Percentiles rank a stretch among this genome's conserved stretches.
These are phyloP conservation scores for Entamoeba nuttalli DNA, from an alignment of 208 protist genomes.

Conservation along the genomic window DNA sequence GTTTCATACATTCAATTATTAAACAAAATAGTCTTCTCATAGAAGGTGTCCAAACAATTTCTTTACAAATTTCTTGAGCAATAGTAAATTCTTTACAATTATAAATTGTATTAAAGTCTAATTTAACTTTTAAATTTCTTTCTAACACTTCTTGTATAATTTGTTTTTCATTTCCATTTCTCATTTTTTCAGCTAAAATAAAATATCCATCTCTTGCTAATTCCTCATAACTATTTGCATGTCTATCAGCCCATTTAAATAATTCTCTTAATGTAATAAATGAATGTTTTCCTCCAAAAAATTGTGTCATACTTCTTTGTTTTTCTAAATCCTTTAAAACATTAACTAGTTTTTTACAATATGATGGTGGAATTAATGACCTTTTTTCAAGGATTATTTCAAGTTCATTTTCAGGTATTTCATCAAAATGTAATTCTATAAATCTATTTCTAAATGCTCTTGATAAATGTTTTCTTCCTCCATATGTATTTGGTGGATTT, in stretches of 20 bases:
- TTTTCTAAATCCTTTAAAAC: slow-evolving; percentile 57
- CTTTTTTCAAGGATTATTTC: slow-evolving; percentile 77
- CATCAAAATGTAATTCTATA: slow-evolving; percentile 92
- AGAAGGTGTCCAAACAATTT: slow-evolving; percentile 1
- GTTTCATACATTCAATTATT: not conserved
- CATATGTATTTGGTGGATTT: slow-evolving; percentile 89
- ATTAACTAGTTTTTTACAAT: slow-evolving; percentile 71
- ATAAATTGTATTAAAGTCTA: not conserved
- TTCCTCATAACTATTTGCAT: slow-evolving; percentile 62
- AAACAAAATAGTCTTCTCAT: not conserved
- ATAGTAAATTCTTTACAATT: not conserved
- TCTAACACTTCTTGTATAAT: slow-evolving; percentile 66
- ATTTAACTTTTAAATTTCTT: slow-evolving; percentile 40
- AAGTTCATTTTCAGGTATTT: slow-evolving; percentile 89
- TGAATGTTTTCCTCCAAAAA: slow-evolving; percentile 91
- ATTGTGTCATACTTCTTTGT: slow-evolving; percentile 34
- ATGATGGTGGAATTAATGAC: slow-evolving; percentile 70
- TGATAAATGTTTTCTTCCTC: slow-evolving; percentile 92
- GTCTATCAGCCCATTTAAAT: slow-evolving; percentile 92
- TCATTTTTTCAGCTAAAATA: slow-evolving; percentile 85
- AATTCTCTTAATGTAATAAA: slow-evolving; percentile 98
- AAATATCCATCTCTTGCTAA: slow-evolving; percentile 87
- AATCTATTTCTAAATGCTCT: slow-evolving; percentile 97
- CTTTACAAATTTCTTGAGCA: not conserved
- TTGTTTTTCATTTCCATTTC: slow-evolving; percentile 70